Evolutionary conservation across 176 grass and related monocot genomes (phyloP), one percentile per base, ranked within the genome.

Genomic region (Oryza glaberrima): DNA sequence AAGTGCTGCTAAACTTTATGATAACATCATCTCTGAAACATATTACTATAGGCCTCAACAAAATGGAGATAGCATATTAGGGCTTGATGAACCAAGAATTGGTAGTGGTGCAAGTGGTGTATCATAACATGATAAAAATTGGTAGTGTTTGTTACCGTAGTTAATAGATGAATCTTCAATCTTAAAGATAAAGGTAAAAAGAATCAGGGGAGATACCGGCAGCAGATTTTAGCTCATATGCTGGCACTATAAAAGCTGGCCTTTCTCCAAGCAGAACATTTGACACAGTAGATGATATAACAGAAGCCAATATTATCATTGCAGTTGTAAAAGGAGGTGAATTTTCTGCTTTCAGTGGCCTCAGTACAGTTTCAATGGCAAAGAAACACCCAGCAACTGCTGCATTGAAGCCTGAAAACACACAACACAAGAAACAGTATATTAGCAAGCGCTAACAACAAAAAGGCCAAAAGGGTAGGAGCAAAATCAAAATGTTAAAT

Each of bases 241-340:
- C 87, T 19, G 93, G 96, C 79, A 95, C 93, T 87, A 90, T 90
- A 73, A 98, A 98, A 85, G 96, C 93, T 68, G 96, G 93, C 51
- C 89, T 95, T 73, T 95, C 96, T 87, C 96, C 96, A 64, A 98
- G 96, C 20, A 98, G 84, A 70, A 98, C 96, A 85, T 98, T 93
- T 86, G 96, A 94, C 45, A 95, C 93, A 75, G 96, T 98, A 46
- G 96, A 98, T 85, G 96, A 98, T 83, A 98, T 95, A 75, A 98
- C 93, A 75, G 93, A 95, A 49, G 96, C 93, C 72, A 98, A 86
- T 81, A 98, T 98, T 92, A 98, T 95, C 93, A 95, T 98, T 73
- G 91, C 93, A 65, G 91, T 98, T 1, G 93, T 98, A 77, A 98
- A 95, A 77, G 96, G 96, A 73, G 96, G 96, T 87, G 93, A 95